Conservation (phyloP, 169 alveolate genomes). For the Plasmodium vivax region DNA sequence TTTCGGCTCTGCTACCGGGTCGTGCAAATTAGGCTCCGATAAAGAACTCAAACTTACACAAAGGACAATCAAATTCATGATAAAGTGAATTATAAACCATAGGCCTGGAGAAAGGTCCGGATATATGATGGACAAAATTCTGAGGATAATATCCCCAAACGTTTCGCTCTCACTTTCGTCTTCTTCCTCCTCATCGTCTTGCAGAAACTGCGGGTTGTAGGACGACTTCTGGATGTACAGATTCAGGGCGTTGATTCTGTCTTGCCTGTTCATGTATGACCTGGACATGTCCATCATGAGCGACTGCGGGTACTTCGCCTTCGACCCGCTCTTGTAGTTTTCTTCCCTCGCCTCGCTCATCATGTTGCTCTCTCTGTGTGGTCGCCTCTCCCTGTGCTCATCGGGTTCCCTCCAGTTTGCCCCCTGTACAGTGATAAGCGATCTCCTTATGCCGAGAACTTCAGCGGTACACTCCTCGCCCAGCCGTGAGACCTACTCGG, state of each 20-base stretch:
- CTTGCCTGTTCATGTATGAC: conserved; percentile 65
- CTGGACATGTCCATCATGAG: conserved; percentile 68
- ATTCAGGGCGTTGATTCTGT: conserved; percentile 66
- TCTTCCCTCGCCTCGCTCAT: conserved; percentile 56
- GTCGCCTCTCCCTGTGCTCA: background rate
- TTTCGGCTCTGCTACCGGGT: conserved; percentile 33
- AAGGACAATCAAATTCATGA: conserved; percentile 35
- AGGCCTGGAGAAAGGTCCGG: conserved; percentile 66
- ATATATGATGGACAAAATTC: conserved; percentile 42
- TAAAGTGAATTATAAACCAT: conserved; percentile 68
- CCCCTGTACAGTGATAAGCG: background rate
- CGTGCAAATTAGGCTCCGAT: conserved; percentile 56
- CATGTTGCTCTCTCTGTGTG: background rate
- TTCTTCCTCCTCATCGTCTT: conserved; percentile 74
- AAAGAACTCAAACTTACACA: conserved; percentile 61
- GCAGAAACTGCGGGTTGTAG: conserved; percentile 54
- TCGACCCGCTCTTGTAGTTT: conserved; percentile 24
- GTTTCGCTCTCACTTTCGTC: conserved; percentile 69
- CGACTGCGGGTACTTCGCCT: conserved; percentile 48
- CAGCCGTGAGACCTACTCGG: background rate
- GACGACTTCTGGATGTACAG: conserved; percentile 65
- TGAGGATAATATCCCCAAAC: conserved; percentile 35
- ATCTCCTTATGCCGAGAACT: background rate
- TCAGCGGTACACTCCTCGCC: background rate
- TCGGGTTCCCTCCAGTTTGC: background rate